Evolutionary conservation across 148 eudicot genomes (phyloP).

Genomic region (Agrostemma githago): DNA sequence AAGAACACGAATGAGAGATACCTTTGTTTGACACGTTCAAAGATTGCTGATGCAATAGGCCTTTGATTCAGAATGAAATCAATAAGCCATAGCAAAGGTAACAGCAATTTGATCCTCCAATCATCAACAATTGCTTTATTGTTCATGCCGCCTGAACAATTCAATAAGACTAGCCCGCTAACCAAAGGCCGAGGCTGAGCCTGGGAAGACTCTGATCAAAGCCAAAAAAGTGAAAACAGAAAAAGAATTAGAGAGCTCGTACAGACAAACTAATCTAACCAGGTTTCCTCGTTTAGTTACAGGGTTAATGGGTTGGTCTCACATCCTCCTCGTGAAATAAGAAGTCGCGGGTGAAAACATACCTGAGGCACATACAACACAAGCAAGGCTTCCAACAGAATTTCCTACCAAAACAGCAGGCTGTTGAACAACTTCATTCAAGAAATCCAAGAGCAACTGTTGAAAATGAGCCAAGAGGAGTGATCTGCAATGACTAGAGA

Average conservation of each 20-base stretch:
- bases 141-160: slow-evolving; percentile 99
- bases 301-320: too few species aligned
- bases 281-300: too few species aligned
- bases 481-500: slow-evolving; percentile 32
- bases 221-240: slow-evolving; percentile 13
- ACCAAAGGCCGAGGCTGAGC: slow-evolving; percentile 33
- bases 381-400: slow-evolving; percentile 97
- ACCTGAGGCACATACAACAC: slow-evolving; percentile 86
- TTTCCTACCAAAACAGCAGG: slow-evolving; percentile 82
- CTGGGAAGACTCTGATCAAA: slow-evolving; percentile 25
- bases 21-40: slow-evolving; percentile 67
- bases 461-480: slow-evolving; percentile 34
- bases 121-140: slow-evolving; percentile 97
- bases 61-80: slow-evolving; percentile 76
- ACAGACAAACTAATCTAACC: background rate
- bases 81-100: slow-evolving; percentile 72
- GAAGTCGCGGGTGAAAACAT: slow-evolving; percentile 5
- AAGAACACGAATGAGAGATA: slow-evolving; percentile 6
- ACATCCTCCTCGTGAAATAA: background rate
- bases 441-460: slow-evolving; percentile 83
- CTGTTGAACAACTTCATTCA: slow-evolving; percentile 65
- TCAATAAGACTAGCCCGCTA: slow-evolving; percentile 70
- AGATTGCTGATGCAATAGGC: slow-evolving; percentile 71
- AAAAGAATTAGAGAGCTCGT: background rate
- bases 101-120: slow-evolving; percentile 82